A percentile compares a stretch with the other conserved stretches of the same genome.
Evolutionary conservation across 2,329 filamentous ascomycete species (phyloP).

Genomic region (Colletotrichum plurivorum): DNA sequence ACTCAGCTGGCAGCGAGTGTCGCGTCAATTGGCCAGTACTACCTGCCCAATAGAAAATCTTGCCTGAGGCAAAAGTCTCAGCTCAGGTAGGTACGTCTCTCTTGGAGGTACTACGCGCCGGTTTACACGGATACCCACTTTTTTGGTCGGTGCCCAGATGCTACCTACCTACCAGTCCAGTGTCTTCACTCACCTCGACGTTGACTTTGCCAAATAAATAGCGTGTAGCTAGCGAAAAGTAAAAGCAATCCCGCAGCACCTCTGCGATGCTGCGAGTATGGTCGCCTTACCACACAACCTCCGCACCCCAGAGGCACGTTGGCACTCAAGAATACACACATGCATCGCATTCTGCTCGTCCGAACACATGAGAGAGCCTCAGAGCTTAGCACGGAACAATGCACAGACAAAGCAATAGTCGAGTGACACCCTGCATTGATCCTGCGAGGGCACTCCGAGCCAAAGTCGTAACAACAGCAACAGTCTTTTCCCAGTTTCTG

Average conservation of each 20-base stretch:
- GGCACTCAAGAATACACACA: not conserved
- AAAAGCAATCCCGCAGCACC: no score
- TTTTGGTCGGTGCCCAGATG: no score
- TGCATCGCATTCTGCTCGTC: slow-evolving; percentile 1
- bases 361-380: not conserved
- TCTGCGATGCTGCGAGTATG: not conserved
- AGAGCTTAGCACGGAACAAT: not conserved
- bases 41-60: not conserved
- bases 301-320: not conserved
- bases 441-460: slow-evolving; percentile 22
- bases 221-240: no score
- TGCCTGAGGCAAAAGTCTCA: slow-evolving; percentile 41
- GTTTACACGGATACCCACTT: no score
- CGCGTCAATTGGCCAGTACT: slow-evolving; percentile 17
- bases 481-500: slow-evolving; percentile 38
- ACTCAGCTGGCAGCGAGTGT: slow-evolving; percentile 8
- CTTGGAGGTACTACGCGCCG: no score
- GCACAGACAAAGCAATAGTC: not conserved
- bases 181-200: no score
- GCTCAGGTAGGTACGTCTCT: not conserved
- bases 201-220: no score
- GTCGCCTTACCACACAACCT: not conserved
- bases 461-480: slow-evolving; percentile 31
- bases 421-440: slow-evolving; percentile 18
- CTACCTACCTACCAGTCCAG: no score